Conservation (phyloP, 257 asterid species). For the Lithospermum erythrorhizon region DNA sequence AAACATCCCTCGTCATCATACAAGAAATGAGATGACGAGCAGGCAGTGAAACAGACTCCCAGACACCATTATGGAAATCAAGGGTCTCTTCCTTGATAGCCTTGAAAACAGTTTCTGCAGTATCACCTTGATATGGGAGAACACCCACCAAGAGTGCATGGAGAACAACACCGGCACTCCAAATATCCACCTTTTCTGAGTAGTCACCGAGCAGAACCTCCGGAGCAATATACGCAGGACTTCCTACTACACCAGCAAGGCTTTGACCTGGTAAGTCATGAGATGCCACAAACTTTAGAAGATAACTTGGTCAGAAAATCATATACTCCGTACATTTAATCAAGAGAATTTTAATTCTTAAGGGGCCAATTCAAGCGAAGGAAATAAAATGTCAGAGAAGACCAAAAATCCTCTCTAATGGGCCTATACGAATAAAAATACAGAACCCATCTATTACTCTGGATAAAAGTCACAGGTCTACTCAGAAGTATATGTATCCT, state of each 20-base stretch:
- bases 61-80: conserved; percentile 44
- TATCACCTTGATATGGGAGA: conserved; percentile 73
- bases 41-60: conserved; percentile 62
- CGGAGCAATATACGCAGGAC: conserved; percentile 92
- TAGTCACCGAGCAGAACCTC: conserved; percentile 75
- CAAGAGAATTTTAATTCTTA: neutral
- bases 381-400: too few relatives aligned
- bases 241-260: conserved; percentile 70
- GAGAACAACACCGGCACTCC: conserved; percentile 89
- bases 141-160: conserved; percentile 74
- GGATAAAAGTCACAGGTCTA: too few relatives aligned
- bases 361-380: neutral
- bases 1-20: conserved; percentile 54
- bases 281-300: conserved; percentile 1
- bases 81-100: conserved; percentile 64
- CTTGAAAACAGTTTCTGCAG: conserved; percentile 57
- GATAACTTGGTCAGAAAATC: neutral
- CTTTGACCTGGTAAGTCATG: conserved; percentile 49
- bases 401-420: too few relatives aligned
- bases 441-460: too few relatives aligned
- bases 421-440: too few relatives aligned
- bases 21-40: conserved; percentile 68
- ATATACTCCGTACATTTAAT: too few relatives aligned
- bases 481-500: too few relatives aligned
- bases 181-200: conserved; percentile 76